These are phyloP conservation scores for Vaccinium vitisidaea DNA, from an alignment of 148 eudicot genomes.

Conservation along the genomic window DNA sequence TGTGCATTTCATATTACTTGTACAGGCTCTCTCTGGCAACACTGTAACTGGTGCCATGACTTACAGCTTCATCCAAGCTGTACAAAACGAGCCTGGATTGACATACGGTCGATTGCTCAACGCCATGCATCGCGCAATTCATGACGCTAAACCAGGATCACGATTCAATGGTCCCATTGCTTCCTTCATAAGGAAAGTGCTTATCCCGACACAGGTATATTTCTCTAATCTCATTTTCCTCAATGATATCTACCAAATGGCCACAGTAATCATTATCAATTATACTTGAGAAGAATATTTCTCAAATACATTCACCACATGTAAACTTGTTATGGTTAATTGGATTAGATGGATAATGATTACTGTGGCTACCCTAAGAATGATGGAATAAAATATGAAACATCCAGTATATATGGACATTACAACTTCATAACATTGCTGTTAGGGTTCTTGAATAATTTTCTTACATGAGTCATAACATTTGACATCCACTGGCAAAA, in stretches of 20 bases:
- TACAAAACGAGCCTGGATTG: conserved; percentile 25
- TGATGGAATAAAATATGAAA: neutral
- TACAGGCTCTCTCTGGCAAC: conserved; percentile 41
- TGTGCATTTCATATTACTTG: neutral
- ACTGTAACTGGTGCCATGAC: conserved; percentile 40
- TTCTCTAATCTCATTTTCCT: neutral
- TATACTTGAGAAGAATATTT: neutral
- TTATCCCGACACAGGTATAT: conserved; percentile 19
- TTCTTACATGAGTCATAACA: neutral
- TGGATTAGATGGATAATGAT: neutral
- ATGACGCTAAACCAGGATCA: conserved; percentile 18
- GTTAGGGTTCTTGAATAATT: neutral
- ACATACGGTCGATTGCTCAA: conserved; percentile 38
- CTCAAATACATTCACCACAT: neutral
- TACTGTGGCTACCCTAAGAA: neutral
- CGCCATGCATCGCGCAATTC: conserved; percentile 25
- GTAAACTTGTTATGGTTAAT: neutral
- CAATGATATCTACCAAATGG: neutral
- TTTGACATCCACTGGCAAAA: neutral
- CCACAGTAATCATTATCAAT: neutral
- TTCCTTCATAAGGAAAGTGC: conserved; percentile 19
- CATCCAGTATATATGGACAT: neutral
- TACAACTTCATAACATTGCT: neutral
- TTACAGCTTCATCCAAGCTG: conserved; percentile 44
- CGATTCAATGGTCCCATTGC: conserved; percentile 25